Base-by-base conservation (phyloP, 257 asterid genomes). In the Ilex aquifolium region DNA sequence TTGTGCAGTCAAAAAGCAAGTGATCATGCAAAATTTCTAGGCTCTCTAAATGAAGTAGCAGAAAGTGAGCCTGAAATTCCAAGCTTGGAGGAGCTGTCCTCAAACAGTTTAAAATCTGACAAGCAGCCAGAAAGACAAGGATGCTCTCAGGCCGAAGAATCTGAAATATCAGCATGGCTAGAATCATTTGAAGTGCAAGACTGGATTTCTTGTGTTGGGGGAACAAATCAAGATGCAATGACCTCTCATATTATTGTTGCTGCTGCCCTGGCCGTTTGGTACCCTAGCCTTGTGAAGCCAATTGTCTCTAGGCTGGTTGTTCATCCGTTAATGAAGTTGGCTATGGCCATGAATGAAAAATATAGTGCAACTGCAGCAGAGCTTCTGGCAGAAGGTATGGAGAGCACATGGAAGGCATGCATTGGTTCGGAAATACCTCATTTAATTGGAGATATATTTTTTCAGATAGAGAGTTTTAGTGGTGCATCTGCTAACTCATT, bases 381-480 rank as follows among this genome's bases (percentile, higher is more conserved):
- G 80, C 82, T 89, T 82, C 85, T 92, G 66, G 95, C 97, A 32
- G 99, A 92, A 81, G 99, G 99, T 36, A 92, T 92, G 95, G 99
- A 89, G 70, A 87, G 89, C 72, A 92, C 95, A 56, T 92, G 99
- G 99, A 85, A 80, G 66, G 70, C 69, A 31, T 80, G 88, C 78
- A 80, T 89, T 81, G 79, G 74, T 70, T 74, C 96, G 64, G 96
- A 89, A 76, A 82, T 87, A 74, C 81, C 89, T 64, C 95, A 82
- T 52, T 76, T 92, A 63, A 80, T 92, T 16, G 93, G 84, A 50
- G 99, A 92, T 72, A 82, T 89, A 75, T 89, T 89, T 76, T 92
- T 89, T 77, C 99, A 92, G 80, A 88, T 92, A 13, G 99, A 92
- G 90, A 86, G 96, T 70, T 95, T 88, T 68, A 85, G 85, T 73